Percentiles rank a stretch among this genome's conserved stretches.
Conservation (phyloP, 192 early-diverging fungal genomes). For the Linnemannia schmuckeri region DNA sequence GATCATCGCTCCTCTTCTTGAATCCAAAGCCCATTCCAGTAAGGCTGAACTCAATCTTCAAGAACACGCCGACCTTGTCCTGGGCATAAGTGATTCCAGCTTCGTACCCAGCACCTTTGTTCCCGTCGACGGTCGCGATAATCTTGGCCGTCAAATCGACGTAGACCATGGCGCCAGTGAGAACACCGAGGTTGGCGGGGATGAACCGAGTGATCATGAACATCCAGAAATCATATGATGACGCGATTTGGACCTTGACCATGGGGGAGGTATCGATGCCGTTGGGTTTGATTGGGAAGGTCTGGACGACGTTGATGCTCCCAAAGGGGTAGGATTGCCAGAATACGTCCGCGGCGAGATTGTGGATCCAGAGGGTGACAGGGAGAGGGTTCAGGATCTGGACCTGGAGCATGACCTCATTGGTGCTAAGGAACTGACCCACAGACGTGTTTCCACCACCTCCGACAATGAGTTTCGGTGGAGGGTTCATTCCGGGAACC, state of each 20-base stretch:
- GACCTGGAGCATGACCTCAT: slow-evolving; percentile 36
- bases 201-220: slow-evolving; percentile 40
- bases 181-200: slow-evolving; percentile 29
- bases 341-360: slow-evolving; percentile 4
- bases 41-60: slow-evolving; percentile 44
- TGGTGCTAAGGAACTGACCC: slow-evolving; percentile 26
- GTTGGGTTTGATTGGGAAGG: slow-evolving; percentile 27
- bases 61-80: slow-evolving; percentile 20
- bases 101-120: slow-evolving; percentile 17
- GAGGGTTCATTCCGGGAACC: slow-evolving; percentile 40
- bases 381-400: slow-evolving; percentile 44
- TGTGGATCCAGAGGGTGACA: slow-evolving; percentile 34
- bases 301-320: slow-evolving; percentile 15
- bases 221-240: slow-evolving; percentile 37
- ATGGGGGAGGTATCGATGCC: slow-evolving; percentile 22
- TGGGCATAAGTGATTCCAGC: slow-evolving; percentile 28
- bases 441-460: slow-evolving; percentile 36
- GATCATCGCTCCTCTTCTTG: slow-evolving; percentile 6
- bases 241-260: slow-evolving; percentile 35
- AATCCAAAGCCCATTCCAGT: slow-evolving; percentile 15
- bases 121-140: slow-evolving; percentile 24
- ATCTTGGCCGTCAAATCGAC: slow-evolving; percentile 33
- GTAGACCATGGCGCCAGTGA: slow-evolving; percentile 24
- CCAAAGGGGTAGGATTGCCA: slow-evolving; percentile 35
- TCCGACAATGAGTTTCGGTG: slow-evolving; percentile 20